phyloP scores from a whole-genome alignment of 106 monocot genomes.

The Allium sativum region DNA sequence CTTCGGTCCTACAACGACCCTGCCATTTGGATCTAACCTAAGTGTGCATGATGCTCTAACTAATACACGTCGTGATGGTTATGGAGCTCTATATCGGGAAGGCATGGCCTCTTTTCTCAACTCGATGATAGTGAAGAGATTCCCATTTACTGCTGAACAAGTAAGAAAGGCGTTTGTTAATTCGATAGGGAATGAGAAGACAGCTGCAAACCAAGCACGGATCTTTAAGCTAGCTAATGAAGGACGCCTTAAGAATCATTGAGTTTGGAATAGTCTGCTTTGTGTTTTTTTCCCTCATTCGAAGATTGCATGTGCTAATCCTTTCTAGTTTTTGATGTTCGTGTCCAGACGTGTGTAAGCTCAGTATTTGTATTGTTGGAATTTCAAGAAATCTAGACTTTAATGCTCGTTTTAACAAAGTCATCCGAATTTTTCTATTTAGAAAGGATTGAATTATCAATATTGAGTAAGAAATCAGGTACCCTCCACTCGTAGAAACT shows the following conservation, averaged over 20 bases:
- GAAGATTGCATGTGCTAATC: neutral
- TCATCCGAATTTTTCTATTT: no score
- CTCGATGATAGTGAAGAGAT: slow-evolving; percentile 13
- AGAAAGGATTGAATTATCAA: no score
- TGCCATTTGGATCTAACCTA: slow-evolving; percentile 12
- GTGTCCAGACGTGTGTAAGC: neutral
- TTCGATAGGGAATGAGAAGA: slow-evolving; percentile 10
- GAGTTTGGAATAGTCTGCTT: neutral
- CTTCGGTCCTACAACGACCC: slow-evolving; percentile 4
- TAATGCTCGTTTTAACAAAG: neutral
- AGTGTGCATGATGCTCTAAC: slow-evolving; percentile 15
- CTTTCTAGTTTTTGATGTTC: neutral
- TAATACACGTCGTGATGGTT: slow-evolving; percentile 13
- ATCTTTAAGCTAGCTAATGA: slow-evolving; percentile 21
- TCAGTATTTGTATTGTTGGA: neutral
- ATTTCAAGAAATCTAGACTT: neutral
- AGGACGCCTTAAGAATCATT: slow-evolving; percentile 13
- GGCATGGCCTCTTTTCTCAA: slow-evolving; percentile 17
- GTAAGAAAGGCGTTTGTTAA: slow-evolving; percentile 9
- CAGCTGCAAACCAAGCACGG: slow-evolving; percentile 9
- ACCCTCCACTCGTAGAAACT: no score
- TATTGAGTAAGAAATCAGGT: no score
- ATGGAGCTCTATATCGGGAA: slow-evolving; percentile 10
- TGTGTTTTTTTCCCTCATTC: neutral
- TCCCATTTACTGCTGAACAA: slow-evolving; percentile 10